These are phyloP conservation scores for Polygonum aviculare DNA, from an alignment of 148 eudicot species.

Conservation along the genomic window DNA sequence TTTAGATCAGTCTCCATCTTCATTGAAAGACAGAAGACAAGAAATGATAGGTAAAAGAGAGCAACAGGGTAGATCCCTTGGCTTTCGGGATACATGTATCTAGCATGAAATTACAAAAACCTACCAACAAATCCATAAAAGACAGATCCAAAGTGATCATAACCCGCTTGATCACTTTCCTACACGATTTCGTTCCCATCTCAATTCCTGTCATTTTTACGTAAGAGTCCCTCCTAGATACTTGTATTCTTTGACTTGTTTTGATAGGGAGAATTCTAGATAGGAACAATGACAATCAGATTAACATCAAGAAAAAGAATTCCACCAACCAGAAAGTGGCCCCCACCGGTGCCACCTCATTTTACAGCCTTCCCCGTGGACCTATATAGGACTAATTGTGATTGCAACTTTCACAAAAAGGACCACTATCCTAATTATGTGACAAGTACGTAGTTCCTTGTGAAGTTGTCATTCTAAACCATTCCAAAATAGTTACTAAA, in stretches of 20 bases:
- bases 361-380: not conserved
- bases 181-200: not conserved
- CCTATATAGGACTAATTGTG: not conserved
- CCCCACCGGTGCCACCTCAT: not conserved
- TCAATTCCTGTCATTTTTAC: not conserved
- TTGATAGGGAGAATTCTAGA: not conserved
- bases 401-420: not conserved
- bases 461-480: not conserved
- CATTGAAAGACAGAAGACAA: not conserved
- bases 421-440: not conserved
- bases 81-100: not conserved
- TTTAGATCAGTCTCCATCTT: not conserved
- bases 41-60: not conserved
- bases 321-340: not conserved
- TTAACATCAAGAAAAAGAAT: not conserved
- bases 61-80: not conserved
- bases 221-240: not conserved
- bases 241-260: not conserved
- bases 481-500: not conserved
- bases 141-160: not conserved
- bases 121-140: not conserved
- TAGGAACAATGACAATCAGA: slow-evolving; percentile 8
- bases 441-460: not conserved
- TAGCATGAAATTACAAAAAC: not conserved
- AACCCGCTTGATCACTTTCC: not conserved